phyloP scores from a whole-genome alignment of 768 basidiomycete genomes.

The Mycena galopus region DNA sequence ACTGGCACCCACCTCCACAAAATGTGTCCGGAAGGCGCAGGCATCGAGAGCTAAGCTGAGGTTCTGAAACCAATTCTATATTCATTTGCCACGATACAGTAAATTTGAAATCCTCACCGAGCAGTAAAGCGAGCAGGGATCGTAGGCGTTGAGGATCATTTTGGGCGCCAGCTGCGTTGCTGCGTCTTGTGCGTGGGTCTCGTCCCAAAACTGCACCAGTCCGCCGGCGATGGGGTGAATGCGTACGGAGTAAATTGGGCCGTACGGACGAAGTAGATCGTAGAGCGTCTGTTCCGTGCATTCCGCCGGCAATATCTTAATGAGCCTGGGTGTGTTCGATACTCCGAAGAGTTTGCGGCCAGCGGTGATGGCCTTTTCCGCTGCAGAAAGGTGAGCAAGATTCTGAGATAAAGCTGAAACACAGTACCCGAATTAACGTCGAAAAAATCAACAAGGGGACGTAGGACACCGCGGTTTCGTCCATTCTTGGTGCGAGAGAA shows the following conservation, averaged over 20 bases:
- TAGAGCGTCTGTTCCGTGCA: neutral
- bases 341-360: neutral
- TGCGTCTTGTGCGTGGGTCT: slow-evolving; percentile 29
- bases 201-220: slow-evolving; percentile 27
- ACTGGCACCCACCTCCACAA: slow-evolving; percentile 28
- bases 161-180: slow-evolving; percentile 13
- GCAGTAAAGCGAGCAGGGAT: slow-evolving; percentile 31
- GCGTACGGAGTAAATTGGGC: neutral
- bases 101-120: slow-evolving; percentile 17
- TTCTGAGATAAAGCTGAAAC: neutral
- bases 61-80: slow-evolving; percentile 9
- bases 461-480: neutral
- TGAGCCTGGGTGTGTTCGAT: neutral
- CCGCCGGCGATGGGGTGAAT: slow-evolving; percentile 6
- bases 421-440: neutral
- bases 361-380: neutral
- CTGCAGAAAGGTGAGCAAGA: neutral
- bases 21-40: slow-evolving; percentile 13
- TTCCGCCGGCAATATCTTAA: neutral
- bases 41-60: slow-evolving; percentile 14
- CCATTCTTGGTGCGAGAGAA: neutral
- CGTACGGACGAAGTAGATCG: slow-evolving; percentile 10
- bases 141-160: slow-evolving; percentile 20
- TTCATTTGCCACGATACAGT: neutral
- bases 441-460: neutral